A percentile compares a stretch with the other conserved stretches of the same genome.
phyloP scores from a whole-genome alignment of 2,329 filamentous ascomycete species.

The Epichloe uncinata region DNA sequence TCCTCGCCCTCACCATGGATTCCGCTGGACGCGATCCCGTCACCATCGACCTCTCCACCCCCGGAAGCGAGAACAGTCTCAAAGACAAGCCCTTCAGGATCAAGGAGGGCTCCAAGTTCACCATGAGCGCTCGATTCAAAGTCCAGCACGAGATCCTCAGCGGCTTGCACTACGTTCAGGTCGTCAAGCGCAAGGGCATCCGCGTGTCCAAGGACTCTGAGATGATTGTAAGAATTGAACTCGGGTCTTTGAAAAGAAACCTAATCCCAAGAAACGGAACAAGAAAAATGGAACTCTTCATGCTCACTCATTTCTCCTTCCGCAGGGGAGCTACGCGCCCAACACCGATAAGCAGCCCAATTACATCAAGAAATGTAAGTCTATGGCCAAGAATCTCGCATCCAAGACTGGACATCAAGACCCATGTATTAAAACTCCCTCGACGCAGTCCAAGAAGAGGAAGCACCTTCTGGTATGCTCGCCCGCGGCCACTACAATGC shows the following conservation, averaged over 20 bases:
- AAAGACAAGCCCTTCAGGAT: slow-evolving; percentile 93
- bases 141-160: slow-evolving; percentile 95
- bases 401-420: background rate
- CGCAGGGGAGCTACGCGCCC: slow-evolving; percentile 72
- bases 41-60: slow-evolving; percentile 67
- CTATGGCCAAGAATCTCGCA: background rate
- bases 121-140: slow-evolving; percentile 88
- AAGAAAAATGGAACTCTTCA: too few species aligned
- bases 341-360: slow-evolving; percentile 76
- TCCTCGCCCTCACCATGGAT: slow-evolving; percentile 80
- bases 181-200: slow-evolving; percentile 81
- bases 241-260: background rate
- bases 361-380: slow-evolving; percentile 85
- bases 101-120: slow-evolving; percentile 89
- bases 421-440: background rate
- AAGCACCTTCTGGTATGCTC: slow-evolving; percentile 83
- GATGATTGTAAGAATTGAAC: slow-evolving; percentile 62
- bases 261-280: background rate
- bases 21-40: slow-evolving; percentile 72
- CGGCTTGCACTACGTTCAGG: slow-evolving; percentile 90
- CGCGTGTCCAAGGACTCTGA: slow-evolving; percentile 86
- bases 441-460: slow-evolving; percentile 66
- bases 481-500: slow-evolving; percentile 84
- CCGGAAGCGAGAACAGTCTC: slow-evolving; percentile 61
- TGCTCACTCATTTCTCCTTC: background rate